These are phyloP conservation scores for Sutorius eximius DNA, from an alignment of 1,284 basidiomycete species.

Conservation along the genomic window DNA sequence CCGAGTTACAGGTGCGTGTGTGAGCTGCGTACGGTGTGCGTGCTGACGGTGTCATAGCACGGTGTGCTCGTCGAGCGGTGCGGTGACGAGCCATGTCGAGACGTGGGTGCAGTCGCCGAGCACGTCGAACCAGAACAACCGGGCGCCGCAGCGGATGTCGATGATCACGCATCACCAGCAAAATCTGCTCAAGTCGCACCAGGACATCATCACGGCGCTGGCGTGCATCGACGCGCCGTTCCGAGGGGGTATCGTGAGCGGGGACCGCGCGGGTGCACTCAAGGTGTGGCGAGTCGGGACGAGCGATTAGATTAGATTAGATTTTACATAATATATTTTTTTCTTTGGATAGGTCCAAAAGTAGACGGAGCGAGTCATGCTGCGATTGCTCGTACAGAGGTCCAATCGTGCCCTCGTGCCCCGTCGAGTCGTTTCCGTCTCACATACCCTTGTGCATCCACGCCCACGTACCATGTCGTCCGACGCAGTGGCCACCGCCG, in stretches of 20 bases:
- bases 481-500: conserved; percentile 23
- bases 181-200: conserved; percentile 73
- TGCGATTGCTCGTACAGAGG: conserved; percentile 23
- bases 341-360: conserved; percentile 27
- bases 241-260: conserved; percentile 82
- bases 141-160: conserved; percentile 71
- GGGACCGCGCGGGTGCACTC: conserved; percentile 76
- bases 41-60: conserved; percentile 23
- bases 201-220: conserved; percentile 80
- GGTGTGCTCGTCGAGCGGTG: conserved; percentile 36
- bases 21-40: background rate
- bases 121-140: conserved; percentile 53
- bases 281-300: conserved; percentile 80
- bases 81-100: conserved; percentile 58
- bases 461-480: conserved; percentile 25
- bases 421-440: background rate
- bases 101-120: conserved; percentile 56
- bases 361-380: conserved; percentile 26
- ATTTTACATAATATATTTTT: background rate
- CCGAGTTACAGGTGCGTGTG: conserved; percentile 64
- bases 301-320: conserved; percentile 32
- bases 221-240: conserved; percentile 86
- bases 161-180: conserved; percentile 80
- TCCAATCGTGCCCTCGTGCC: conserved; percentile 16
- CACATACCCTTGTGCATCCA: background rate